A percentile compares a stretch with the other conserved stretches of the same genome.
phyloP scores from a whole-genome alignment of 31 red algal genomes.

The Endocladia muricata region DNA sequence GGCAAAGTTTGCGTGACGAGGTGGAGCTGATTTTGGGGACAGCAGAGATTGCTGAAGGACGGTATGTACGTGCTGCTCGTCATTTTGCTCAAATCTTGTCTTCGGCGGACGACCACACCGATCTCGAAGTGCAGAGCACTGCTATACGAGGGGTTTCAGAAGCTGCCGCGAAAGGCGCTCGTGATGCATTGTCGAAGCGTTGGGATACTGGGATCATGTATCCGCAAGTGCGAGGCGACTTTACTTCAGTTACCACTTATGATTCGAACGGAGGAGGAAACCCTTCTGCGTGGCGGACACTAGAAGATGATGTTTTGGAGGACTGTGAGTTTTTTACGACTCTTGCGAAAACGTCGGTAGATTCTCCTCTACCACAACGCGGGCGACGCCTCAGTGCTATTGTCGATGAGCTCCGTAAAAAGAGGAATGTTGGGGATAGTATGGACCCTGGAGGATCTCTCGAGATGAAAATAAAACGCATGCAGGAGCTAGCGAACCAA shows the following conservation, averaged over 20 bases:
- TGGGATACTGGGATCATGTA: slow-evolving; percentile 56
- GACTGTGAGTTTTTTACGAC: slow-evolving; percentile 41
- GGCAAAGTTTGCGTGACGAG: slow-evolving; percentile 24
- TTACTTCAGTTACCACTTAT: slow-evolving; percentile 21
- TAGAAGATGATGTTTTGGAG: slow-evolving; percentile 69
- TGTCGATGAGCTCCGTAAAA: slow-evolving; percentile 48
- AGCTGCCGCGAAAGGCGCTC: slow-evolving; percentile 24
- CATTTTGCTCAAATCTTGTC: slow-evolving; percentile 32
- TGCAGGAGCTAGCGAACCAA: slow-evolving; percentile 30
- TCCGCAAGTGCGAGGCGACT: slow-evolving; percentile 24
- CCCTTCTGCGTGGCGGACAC: slow-evolving; percentile 13
- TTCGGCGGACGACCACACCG: slow-evolving; percentile 2
- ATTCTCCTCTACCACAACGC: slow-evolving; percentile 16
- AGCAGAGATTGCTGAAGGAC: slow-evolving; percentile 14
- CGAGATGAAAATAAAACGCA: slow-evolving; percentile 65
- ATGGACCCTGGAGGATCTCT: slow-evolving; percentile 54
- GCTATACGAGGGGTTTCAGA: slow-evolving; percentile 43
- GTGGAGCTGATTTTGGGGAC: slow-evolving; percentile 40
- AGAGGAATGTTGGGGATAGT: slow-evolving; percentile 23
- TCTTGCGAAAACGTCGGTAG: background rate
- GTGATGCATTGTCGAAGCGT: background rate
- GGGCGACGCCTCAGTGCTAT: slow-evolving; percentile 38
- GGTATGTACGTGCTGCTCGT: slow-evolving; percentile 10
- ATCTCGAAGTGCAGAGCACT: slow-evolving; percentile 44
- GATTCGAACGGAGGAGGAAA: slow-evolving; percentile 13